Base-by-base conservation (phyloP, 2,329 filamentous ascomycete genomes). In the Apiospora hydei region DNA sequence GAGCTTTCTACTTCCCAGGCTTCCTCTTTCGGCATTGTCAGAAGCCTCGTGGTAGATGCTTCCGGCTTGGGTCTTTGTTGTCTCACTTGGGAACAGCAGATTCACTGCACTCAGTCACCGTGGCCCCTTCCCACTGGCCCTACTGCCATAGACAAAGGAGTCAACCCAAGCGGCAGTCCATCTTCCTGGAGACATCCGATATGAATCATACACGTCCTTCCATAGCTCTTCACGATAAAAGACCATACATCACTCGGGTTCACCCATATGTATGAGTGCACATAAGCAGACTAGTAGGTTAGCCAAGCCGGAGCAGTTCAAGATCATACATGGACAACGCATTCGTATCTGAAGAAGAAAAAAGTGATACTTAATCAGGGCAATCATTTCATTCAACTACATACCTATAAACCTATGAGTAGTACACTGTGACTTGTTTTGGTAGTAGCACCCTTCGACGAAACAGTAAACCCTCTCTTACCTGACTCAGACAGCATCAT, bases 61-160 rank as follows among this genome's bases (percentile, higher is more conserved):
- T 49, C 67, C 67, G 67, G 67, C 16, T 34, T 47, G 10, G 44
- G 67, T 49, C 67, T 69, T 69, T 69, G 67, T 69, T 49, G 67
- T 69, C 67, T 49, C 44, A 38, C 43, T 47, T 41, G 38, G 38
- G 67, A 69, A 69, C 67, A 26, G 43, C 67, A 49, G 18, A 49
- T 11, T 21, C 47, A 38, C 44, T 69, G 67, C 67, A 24, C 57
- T 64, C 44, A 49, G 44, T 26, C 26, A 43, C 18, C 8, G 67
- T 18, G 43, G 67, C 57, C 34, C 18, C 57, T 41, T 38, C 26
- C 26, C 53, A 61, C 11, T 14, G 30, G 26, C 18, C 18, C 30
- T 61, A 64, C 34, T n/a, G 13, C 21, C 21, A 21, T 41, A 41
- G 18, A 34, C 44, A 49, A 49, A 30, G 26, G 18, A 21, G 44